Base-by-base conservation (phyloP, 768 basidiomycete species). In the Galerina sulciceps region DNA sequence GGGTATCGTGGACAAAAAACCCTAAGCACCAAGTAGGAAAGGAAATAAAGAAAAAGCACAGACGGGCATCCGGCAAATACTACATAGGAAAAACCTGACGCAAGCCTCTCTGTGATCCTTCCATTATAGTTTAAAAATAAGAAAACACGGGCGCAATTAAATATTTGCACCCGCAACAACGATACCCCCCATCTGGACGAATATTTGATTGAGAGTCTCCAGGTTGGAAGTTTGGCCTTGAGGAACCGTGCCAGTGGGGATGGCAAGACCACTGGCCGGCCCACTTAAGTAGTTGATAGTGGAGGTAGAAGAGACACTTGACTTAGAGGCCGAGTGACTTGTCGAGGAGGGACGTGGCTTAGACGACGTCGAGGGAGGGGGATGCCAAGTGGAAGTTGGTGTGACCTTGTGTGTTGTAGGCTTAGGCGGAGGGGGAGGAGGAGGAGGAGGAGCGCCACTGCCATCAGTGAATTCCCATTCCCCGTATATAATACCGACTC, bases 401-500 rank as follows among this genome's bases (percentile, higher is more conserved):
- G 34, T 51, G 8, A 14, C 34, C 20, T 37, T 41, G 38, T 43
- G 20, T n/a, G 52, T 58, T 17, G 31, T 58, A 31, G 38, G 40
- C 26, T 31, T 31, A n/a, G 54, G 54, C 18, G 35, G 35, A n/a
- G 45, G 54, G 4, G 47, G 56, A 2, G 50, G 14, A 5, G 55
- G 38, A 13, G 49, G 46, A 41, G 35, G 23, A 10, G 53, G 45
- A 17, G 41, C 67, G 48, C 59, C 66, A 23, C 46, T 69, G 20
- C 69, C 73, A 53, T 67, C 82, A 54, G 74, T 73, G 74, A 75
- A 87, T 61, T 69, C 79, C 91, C 91, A 93, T 13, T 71, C 65
- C 46, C 86, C 88, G 60, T 79, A 80, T 50, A 93, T 63, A 4
- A 88, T 81, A 37, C 91, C 91, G 1, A 43, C 66, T 41, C 65